These are phyloP conservation scores for Balamuthia mandrillaris DNA, from an alignment of 208 protist species.

Conservation along the genomic window DNA sequence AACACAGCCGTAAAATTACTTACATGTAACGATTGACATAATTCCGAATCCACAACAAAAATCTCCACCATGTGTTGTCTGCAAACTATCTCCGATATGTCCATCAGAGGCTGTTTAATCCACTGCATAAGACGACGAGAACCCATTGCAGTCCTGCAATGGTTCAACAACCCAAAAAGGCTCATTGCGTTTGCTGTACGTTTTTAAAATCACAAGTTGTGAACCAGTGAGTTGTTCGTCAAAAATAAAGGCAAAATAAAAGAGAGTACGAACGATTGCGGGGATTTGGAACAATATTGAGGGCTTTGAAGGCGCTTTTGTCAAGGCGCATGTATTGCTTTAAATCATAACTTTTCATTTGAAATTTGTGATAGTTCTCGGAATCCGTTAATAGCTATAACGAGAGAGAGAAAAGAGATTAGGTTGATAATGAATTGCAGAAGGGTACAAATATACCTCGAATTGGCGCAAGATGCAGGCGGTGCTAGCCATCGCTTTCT, in stretches of 20 bases:
- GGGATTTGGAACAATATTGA: conserved; percentile 80
- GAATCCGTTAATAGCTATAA: not conserved
- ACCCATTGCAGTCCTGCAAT: conserved; percentile 91
- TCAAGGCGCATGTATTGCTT: conserved; percentile 87
- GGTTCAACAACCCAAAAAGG: conserved; percentile 89
- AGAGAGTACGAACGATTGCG: not conserved
- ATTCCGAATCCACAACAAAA: conserved; percentile 80
- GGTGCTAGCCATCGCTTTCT: conserved; percentile 19
- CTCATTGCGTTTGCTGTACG: conserved; percentile 49
- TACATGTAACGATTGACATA: conserved; percentile 77
- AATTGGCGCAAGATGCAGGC: conserved; percentile 51
- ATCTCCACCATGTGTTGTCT: conserved; percentile 87
- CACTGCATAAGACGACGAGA: conserved; percentile 89
- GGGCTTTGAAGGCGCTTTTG: conserved; percentile 81
- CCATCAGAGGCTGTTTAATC: conserved; percentile 93
- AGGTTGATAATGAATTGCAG: not conserved
- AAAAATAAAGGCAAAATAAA: conserved; percentile 3
- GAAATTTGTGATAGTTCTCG: conserved; percentile 51
- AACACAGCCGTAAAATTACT: too few species aligned
- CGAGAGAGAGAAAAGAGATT: too few species aligned
- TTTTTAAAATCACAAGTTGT: conserved; percentile 40
- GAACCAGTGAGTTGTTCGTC: too few species aligned
- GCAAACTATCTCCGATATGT: conserved; percentile 80
- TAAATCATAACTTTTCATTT: conserved; percentile 42
- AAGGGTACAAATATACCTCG: not conserved